Base-by-base conservation (phyloP, 495 filamentous ascomycete species). In the Endocarpon pusillum region DNA sequence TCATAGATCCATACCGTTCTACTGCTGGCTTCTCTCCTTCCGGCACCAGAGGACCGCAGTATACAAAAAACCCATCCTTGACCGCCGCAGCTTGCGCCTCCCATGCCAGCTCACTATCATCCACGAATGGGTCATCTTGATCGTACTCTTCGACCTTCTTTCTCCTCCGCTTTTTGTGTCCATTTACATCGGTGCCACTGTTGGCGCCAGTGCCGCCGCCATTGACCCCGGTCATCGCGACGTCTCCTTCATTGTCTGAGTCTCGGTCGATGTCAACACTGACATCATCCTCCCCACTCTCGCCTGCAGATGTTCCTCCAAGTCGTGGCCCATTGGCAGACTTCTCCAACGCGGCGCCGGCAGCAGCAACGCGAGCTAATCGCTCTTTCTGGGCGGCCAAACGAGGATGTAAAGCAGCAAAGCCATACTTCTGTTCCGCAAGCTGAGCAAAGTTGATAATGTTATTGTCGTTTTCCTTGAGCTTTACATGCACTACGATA, bases 121-220 rank as follows among this genome's bases (percentile, higher is more conserved):
- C 89, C 36, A 97, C 87, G 51, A 97, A 97, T 21, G 85, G 87
- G 47, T 97, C 89, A 34, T 89, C 82, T 42, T 83, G 83, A 55
- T 94, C 85, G 46, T 97, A 97, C 40, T 92, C 81, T 45, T 97
- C 89, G 41, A 86, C 77, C 58, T 89, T 92, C 65, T 75, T 79
- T 58, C 75, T 80, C 28, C 91, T 63, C 34, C 64, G 57, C 18
- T 61, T 61, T 22, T 71, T 69, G 46, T 78, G 79, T 45, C 73
- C 78, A 7, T 52, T 59, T n/a, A n/a, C n/a, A 6, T 69, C 67
- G 10, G 63, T 53, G 2, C 62, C 60, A 21, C 67, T 66, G 1
- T 62, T 66, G 16, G 49, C 54, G 30, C 57, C 54, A 16, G 47
- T 32, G 16, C 42, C 36, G 29, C 36, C n/a, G n/a, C 54, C 76